Conservation (phyloP, 2,329 filamentous ascomycete genomes). For the Helotiales sp. region DNA sequence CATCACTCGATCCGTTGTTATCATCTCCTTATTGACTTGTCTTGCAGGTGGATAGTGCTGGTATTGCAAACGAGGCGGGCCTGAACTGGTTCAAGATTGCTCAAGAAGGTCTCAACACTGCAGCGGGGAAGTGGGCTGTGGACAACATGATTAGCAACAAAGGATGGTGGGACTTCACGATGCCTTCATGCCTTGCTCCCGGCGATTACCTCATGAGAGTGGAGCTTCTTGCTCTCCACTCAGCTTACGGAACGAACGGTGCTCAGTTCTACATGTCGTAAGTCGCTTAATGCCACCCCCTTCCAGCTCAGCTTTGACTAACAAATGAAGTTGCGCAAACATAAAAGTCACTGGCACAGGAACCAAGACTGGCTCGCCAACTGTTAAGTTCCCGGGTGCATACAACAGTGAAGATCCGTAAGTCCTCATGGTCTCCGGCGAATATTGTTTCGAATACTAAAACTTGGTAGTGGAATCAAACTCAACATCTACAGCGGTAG, state of each 20-base stretch:
- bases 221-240: conserved; percentile 58
- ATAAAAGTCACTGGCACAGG: conserved; percentile 53
- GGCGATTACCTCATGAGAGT: conserved; percentile 61
- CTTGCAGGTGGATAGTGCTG: conserved; percentile 46
- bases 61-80: conserved; percentile 34
- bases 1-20: not conserved
- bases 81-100: conserved; percentile 54
- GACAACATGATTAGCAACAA: conserved; percentile 40
- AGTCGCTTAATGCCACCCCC: conserved; percentile 29
- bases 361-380: conserved; percentile 47
- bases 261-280: conserved; percentile 38
- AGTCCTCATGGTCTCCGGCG: conserved; percentile 41
- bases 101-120: conserved; percentile 41
- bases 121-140: conserved; percentile 35
- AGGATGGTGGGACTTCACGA: conserved; percentile 54
- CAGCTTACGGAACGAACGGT: conserved; percentile 46
- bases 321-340: conserved; percentile 44
- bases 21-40: not conserved
- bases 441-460: conserved; percentile 15
- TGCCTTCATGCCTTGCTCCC: conserved; percentile 56
- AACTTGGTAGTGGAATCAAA: conserved; percentile 42
- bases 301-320: conserved; percentile 44
- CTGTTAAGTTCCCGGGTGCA: conserved; percentile 53
- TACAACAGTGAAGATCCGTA: conserved; percentile 54
- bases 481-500: conserved; percentile 47